These are phyloP conservation scores for Juncus effusus DNA, from an alignment of 176 grass and related monocot species.

Conservation along the genomic window DNA sequence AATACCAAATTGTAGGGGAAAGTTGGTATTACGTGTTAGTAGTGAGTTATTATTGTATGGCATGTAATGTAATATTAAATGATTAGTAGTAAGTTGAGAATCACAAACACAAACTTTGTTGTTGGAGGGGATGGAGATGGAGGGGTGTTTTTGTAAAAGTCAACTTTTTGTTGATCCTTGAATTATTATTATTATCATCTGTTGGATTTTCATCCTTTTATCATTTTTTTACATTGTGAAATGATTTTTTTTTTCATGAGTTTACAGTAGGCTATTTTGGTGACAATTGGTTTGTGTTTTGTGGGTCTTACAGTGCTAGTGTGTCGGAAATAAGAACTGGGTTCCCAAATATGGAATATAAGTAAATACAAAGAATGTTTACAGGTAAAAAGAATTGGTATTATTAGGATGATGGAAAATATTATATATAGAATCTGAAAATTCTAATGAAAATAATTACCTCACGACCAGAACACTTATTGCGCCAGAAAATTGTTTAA, in stretches of 20 bases:
- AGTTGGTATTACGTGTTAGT: conserved; percentile 5
- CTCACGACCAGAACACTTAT: too few relatives aligned
- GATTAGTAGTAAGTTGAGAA: neutral
- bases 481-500: too few relatives aligned
- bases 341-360: too few relatives aligned
- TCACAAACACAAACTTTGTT: neutral
- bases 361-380: too few relatives aligned
- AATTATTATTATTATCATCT: neutral
- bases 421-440: too few relatives aligned
- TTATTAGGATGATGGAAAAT: too few relatives aligned
- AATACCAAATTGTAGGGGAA: conserved; percentile 5
- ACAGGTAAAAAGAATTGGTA: too few relatives aligned
- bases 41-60: neutral
- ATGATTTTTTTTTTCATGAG: neutral
- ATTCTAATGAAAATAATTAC: too few relatives aligned
- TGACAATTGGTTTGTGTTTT: too few relatives aligned
- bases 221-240: neutral
- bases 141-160: neutral
- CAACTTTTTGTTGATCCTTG: conserved; percentile 31
- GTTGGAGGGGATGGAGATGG: neutral
- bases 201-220: conserved; percentile 21
- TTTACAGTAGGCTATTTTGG: too few relatives aligned
- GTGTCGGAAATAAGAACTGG: too few relatives aligned
- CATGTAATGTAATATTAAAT: neutral
- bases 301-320: too few relatives aligned